phyloP scores from a whole-genome alignment of 345 rosid species.

The Populus deltoides region DNA sequence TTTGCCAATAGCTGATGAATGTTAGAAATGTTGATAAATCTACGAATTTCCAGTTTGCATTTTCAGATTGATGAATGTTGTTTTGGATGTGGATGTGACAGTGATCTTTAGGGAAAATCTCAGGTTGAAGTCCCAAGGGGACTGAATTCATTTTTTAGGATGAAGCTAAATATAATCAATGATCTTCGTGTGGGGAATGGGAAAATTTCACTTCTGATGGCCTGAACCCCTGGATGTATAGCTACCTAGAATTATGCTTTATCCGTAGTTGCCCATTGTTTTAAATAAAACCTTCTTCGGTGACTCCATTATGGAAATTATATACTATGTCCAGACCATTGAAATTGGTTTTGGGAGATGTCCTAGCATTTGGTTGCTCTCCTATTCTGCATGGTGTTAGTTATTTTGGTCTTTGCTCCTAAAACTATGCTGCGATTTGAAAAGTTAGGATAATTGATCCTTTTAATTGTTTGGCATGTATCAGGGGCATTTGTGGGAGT shows the following conservation, averaged over 20 bases:
- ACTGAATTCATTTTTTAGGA: not conserved
- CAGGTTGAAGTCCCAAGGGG: not conserved
- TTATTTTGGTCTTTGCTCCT: not conserved
- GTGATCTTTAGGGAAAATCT: not conserved
- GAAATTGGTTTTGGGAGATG: not conserved
- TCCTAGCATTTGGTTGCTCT: not conserved
- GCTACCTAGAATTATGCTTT: not conserved
- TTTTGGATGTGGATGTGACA: not conserved
- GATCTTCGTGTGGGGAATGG: not conserved
- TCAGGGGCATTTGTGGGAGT: constrained; percentile 97
- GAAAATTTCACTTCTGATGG: not conserved
- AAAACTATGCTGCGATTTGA: not conserved
- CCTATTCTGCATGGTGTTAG: not conserved
- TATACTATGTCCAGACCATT: not conserved
- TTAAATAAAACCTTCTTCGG: not conserved
- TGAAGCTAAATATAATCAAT: not conserved
- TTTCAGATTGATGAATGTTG: not conserved
- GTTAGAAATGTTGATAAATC: not conserved
- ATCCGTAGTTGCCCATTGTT: not conserved
- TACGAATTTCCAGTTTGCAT: not conserved
- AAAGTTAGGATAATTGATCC: not conserved
- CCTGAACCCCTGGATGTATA: not conserved
- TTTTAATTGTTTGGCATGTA: constrained; percentile 4
- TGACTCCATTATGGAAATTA: not conserved
- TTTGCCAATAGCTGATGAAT: not conserved